Conservation (phyloP, 176 grass and related monocot genomes). For the Hsuehochloa calcarea region DNA sequence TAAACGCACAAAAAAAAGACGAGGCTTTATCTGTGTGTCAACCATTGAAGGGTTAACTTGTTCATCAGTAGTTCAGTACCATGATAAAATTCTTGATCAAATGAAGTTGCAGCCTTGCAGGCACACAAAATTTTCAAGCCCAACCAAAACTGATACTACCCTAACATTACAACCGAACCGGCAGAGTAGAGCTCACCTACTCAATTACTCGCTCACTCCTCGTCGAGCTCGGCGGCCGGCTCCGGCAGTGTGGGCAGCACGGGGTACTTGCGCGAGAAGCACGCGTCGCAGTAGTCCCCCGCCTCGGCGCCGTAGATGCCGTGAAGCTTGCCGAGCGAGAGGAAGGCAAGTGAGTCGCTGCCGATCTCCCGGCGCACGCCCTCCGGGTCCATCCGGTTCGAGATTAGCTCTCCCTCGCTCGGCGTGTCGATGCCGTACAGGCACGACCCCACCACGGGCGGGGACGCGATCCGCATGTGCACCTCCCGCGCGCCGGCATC, state of each 20-base stretch:
- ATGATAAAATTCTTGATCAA: background rate
- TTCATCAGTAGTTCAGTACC: background rate
- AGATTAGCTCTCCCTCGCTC: slow-evolving; percentile 64
- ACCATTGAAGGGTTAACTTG: background rate
- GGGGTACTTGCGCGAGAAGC: slow-evolving; percentile 71
- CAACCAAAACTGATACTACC: slow-evolving; percentile 6
- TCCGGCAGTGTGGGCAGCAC: slow-evolving; percentile 44
- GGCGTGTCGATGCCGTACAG: slow-evolving; percentile 80
- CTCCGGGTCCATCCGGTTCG: slow-evolving; percentile 58
- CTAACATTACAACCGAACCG: background rate
- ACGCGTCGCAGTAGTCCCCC: slow-evolving; percentile 51
- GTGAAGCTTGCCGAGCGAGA: slow-evolving; percentile 55
- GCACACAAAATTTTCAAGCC: background rate
- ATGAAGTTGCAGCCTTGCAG: background rate
- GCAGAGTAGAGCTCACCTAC: slow-evolving; percentile 30
- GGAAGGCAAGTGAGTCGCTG: slow-evolving; percentile 61
- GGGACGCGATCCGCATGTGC: slow-evolving; percentile 77
- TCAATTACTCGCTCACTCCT: background rate
- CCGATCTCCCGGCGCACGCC: slow-evolving; percentile 58
- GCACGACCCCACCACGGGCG: slow-evolving; percentile 62
- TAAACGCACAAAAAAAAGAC: background rate
- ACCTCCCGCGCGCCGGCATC: slow-evolving; percentile 67
- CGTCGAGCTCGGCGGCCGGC: slow-evolving; percentile 33
- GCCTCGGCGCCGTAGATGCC: slow-evolving; percentile 45
- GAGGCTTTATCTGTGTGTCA: background rate